phyloP scores from a whole-genome alignment of 1,284 basidiomycete genomes.

The Leccinum glutinopallens region DNA sequence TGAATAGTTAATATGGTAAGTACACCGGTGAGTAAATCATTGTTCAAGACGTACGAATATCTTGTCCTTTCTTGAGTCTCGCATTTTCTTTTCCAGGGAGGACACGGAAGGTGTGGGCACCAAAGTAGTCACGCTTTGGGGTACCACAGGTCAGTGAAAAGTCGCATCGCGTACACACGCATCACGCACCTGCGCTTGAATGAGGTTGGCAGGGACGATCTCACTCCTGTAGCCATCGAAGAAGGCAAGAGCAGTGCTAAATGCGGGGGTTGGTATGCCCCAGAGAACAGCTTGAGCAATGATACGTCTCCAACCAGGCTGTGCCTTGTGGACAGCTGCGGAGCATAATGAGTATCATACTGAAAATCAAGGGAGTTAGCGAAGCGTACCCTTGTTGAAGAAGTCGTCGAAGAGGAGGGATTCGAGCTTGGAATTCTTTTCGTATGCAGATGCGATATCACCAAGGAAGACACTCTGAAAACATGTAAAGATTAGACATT shows the following conservation, averaged over 20 bases:
- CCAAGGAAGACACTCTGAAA: conserved; percentile 86
- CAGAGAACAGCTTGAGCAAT: conserved; percentile 96
- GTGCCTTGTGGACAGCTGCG: conserved; percentile 87
- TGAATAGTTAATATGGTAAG: conserved; percentile 32
- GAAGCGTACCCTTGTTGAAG: conserved; percentile 83
- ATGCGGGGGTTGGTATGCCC: conserved; percentile 96
- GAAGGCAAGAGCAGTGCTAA: conserved; percentile 97
- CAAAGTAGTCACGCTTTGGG: conserved; percentile 83
- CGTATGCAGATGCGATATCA: conserved; percentile 92
- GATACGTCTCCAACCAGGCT: conserved; percentile 98
- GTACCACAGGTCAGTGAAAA: conserved; percentile 36
- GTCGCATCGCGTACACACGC: background rate
- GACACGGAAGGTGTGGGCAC: conserved; percentile 94
- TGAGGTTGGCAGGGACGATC: conserved; percentile 89
- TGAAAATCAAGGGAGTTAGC: background rate
- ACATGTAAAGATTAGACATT: conserved; percentile 12
- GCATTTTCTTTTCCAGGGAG: conserved; percentile 87
- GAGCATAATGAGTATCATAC: conserved; percentile 6
- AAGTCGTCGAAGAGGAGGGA: conserved; percentile 96
- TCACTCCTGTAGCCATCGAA: conserved; percentile 97
- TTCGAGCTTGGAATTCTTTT: conserved; percentile 86
- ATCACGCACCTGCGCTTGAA: conserved; percentile 82
- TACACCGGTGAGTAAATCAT: conserved; percentile 12
- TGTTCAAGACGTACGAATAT: conserved; percentile 73
- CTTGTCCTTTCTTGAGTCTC: conserved; percentile 77